Conservation (phyloP, 371 early-diverging fungal species). For the Circinella umbellata region DNA sequence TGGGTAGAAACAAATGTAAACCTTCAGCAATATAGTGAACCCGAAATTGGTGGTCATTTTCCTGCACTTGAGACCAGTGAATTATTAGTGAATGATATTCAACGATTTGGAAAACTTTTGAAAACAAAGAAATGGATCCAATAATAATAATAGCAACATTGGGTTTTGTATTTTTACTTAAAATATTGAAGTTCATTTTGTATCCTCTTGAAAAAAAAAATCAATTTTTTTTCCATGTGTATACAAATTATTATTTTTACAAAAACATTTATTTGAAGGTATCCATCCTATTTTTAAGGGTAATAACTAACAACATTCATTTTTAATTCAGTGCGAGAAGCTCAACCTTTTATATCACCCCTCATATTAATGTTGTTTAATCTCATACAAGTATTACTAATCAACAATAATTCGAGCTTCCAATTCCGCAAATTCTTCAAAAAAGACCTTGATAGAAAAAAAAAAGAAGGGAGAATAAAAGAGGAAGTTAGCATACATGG, state of each 20-base stretch:
- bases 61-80: slow-evolving; percentile 66
- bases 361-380: too few relatives aligned
- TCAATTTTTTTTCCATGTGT: too few relatives aligned
- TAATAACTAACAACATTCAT: too few relatives aligned
- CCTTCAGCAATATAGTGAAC: slow-evolving; percentile 34
- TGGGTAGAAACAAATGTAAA: slow-evolving; percentile 54
- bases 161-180: too few relatives aligned
- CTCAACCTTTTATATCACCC: too few relatives aligned
- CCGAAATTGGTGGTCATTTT: slow-evolving; percentile 67
- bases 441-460: slow-evolving; percentile 23
- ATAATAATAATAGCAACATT: background rate
- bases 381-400: slow-evolving; percentile 5
- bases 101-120: slow-evolving; percentile 35
- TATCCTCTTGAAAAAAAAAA: too few relatives aligned
- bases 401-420: slow-evolving; percentile 28
- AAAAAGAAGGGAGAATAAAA: background rate
- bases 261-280: too few relatives aligned
- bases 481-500: background rate
- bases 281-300: too few relatives aligned
- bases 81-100: slow-evolving; percentile 48
- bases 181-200: too few relatives aligned
- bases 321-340: too few relatives aligned
- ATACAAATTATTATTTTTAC: too few relatives aligned
- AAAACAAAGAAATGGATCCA: slow-evolving; percentile 5
- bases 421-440: slow-evolving; percentile 29